phyloP scores from a whole-genome alignment of 2,329 filamentous ascomycete genomes.

The Chrysosporium keratinophilum region DNA sequence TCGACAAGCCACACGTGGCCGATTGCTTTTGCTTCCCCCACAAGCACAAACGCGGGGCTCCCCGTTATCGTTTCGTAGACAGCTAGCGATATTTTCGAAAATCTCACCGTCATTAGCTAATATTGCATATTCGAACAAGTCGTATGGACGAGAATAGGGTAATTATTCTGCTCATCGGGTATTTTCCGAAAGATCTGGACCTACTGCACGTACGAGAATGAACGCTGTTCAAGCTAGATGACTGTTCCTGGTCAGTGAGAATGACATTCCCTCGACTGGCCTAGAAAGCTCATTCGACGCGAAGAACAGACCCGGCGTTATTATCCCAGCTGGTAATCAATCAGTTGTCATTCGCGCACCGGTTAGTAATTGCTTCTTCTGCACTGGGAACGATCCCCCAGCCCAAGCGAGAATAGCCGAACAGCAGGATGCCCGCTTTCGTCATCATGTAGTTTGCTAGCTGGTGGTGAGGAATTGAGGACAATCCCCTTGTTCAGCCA shows the following conservation, averaged over 20 bases:
- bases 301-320: too few species aligned
- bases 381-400: neutral
- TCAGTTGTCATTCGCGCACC: neutral
- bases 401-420: conserved; percentile 6
- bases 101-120: neutral
- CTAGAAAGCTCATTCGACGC: too few species aligned
- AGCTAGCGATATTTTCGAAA: too few species aligned
- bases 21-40: conserved; percentile 1
- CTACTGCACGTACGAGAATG: too few species aligned
- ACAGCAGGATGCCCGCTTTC: neutral
- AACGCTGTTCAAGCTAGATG: too few species aligned
- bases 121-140: neutral
- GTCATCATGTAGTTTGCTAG: neutral
- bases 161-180: too few species aligned
- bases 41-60: neutral
- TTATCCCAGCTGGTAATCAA: neutral
- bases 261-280: too few species aligned
- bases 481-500: neutral
- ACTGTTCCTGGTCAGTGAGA: too few species aligned
- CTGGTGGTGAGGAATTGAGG: neutral
- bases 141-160: too few species aligned
- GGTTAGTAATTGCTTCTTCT: neutral
- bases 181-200: too few species aligned
- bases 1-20: neutral
- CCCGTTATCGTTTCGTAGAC: neutral